These are phyloP conservation scores for Mycena galopus DNA, from an alignment of 768 basidiomycete species.

Conservation along the genomic window DNA sequence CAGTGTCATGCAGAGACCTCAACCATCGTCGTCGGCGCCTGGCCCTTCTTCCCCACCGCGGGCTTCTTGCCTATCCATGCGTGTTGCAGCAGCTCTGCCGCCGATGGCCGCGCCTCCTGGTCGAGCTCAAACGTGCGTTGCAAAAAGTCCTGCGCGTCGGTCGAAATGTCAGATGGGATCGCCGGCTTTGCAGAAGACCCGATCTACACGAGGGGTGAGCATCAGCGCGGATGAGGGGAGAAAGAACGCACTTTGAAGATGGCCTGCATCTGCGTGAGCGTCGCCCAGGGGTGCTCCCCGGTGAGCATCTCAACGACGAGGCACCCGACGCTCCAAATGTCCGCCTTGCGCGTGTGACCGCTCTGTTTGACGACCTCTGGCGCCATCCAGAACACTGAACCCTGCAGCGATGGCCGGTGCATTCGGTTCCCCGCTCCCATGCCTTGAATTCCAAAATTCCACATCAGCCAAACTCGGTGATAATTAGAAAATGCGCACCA, in stretches of 20 bases:
- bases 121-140: constrained; percentile 89
- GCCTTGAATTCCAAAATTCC: constrained; percentile 42
- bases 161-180: constrained; percentile 91
- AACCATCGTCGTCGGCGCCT: constrained; percentile 12
- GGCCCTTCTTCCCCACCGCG: constrained; percentile 40
- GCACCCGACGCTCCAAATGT: constrained; percentile 97
- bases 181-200: constrained; percentile 90
- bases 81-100: constrained; percentile 80
- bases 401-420: constrained; percentile 94
- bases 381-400: constrained; percentile 99
- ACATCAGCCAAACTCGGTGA: neutral
- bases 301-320: constrained; percentile 97
- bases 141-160: constrained; percentile 91
- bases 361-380: constrained; percentile 98
- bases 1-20: constrained; percentile 29
- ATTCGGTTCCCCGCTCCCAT: constrained; percentile 73
- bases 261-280: constrained; percentile 98
- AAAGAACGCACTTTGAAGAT: constrained; percentile 85
- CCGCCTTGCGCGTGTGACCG: constrained; percentile 90
- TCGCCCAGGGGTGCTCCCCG: constrained; percentile 95
- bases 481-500: constrained; percentile 66
- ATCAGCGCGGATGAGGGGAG: neutral
- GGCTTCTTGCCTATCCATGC: constrained; percentile 70
- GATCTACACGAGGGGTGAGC: constrained; percentile 66
- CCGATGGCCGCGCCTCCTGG: constrained; percentile 84